Base-by-base conservation (phyloP, 2,329 filamentous ascomycete species). In the Cadophora sp. region DNA sequence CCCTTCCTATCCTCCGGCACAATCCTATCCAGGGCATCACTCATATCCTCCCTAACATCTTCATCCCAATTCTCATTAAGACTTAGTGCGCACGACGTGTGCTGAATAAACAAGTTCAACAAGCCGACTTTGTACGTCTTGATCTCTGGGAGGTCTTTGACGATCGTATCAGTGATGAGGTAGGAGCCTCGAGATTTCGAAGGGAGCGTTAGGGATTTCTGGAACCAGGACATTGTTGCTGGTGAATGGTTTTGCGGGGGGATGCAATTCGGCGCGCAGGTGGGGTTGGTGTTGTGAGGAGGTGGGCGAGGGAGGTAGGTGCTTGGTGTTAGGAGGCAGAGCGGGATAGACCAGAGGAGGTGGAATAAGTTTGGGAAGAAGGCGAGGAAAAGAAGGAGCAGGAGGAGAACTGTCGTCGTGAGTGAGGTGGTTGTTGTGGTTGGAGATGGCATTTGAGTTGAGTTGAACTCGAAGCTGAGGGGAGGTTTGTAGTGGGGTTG, bases 31-130 rank as follows among this genome's bases (percentile, higher is more conserved):
- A 99, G 83, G 56, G 95, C 93, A 81, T 97, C 93, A 76, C 88
- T 93, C 95, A 98, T 76, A 80, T 99, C 94, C 48, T 86, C 86
- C 66, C 94, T 87, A n/a, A 99, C 96, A 80, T 96, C 93, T 55
- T 79, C 79, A 77, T 94, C 93, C 80, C 87, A 90, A 81, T 98
- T 98, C 85, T 99, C 96, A 78, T 99, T 99, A 74, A 99, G 82
- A 68, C 88, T 92, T 62, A 99, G 84, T 14, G 92, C 96, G 80
- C 94, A 97, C 76, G 89, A 93, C 5, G 96, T 99, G 81, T 99
- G 96, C 81, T 99, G 95, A 64, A 98, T 85, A 79, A 98, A 99
- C 56, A 99, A 85, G 78, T 97, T 89, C 70, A 98, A 82, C 68
- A 97, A 81, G 53, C 94, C 94, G 73, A 96, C 87, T 79, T 95